Base-by-base conservation (phyloP, 2,329 filamentous ascomycete genomes). In the Penicillium thymicola region DNA sequence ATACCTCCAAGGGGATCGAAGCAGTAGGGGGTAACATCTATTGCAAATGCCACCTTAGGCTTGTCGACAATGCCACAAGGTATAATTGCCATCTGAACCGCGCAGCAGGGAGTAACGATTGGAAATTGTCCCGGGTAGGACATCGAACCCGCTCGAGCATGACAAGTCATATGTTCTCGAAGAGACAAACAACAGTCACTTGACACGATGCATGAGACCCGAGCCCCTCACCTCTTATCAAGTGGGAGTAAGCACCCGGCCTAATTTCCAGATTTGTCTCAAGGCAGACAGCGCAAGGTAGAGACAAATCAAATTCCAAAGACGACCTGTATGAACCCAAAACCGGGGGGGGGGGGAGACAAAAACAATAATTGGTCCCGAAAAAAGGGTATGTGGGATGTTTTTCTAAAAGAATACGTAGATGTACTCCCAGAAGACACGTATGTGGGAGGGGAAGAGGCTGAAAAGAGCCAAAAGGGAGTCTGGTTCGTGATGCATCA, bases 161-260 rank as follows among this genome's bases (percentile, higher is more conserved):
- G 52, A 55, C 44, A 36, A 42, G 44, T 54, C 51, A 54, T 42
- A 54, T 30, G 38, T 43, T 44, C 32, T 55, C 38, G 38, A 51
- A 38, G n/a, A 25, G 37, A 25, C 52, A 30, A 50, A 25, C 30
- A 50, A 4, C 13, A 42, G 46, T 43, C 45, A 51, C 18, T 44
- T 54, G 52, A 43, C 45, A 34, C n/a, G 11, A 43, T 37, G 45
- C 45, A 50, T 50, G 40, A 36, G 38, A 34, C 28, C 36, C 21
- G 4, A 28, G 8, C 14, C 21, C 34, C 18, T 34, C 28, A 14
- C 9, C 14, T 41, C 34, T 25, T 14, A 28, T 41, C 4, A 42
- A 42, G 18, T 40, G 13, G 28, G 21, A 42, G 18, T 42, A 50
- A 30, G 36, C 16, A 25, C 14, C 37, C 14, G 18, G 18, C 18